Evolutionary conservation across 495 filamentous ascomycete species (phyloP), one percentile per base, ranked within the genome.

Genomic region (Penicillium fimorum): DNA sequence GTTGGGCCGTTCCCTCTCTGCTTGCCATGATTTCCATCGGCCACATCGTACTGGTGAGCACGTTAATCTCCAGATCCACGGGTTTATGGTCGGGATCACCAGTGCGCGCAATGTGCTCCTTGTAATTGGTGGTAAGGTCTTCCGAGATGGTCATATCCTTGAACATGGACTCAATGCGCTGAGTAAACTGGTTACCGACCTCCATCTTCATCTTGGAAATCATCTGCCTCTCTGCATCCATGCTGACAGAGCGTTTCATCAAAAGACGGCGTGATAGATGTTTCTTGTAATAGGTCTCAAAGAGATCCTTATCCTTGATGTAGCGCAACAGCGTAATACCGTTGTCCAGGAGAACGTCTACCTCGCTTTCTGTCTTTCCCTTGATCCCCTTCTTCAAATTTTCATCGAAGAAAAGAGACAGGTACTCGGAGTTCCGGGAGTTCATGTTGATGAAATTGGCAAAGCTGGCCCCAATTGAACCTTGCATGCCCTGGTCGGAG

Each of bases 201-300:
- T 96, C 92, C 60, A 92, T 80, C 76, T 96, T 96, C 90, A 99
- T 95, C 55, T 93, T 87, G 2, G 85, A 88, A 45, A 97, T 95
- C 87, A 99, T 96, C 59, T 93, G 87, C 65, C 92, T 89, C 73
- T 99, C 94, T 1, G 87, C 87, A 66, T 96, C 92, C 65, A 88
- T 88, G 63, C 89, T 95, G 54, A 91, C 82, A 1, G 91, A 90
- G 49, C 91, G 91, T 60, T 86, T 86, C 80, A 91, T 89, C 20
- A 99, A 75, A 40, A 99, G 73, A 13, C 95, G 83, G 51, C 87
- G 84, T 32, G 89, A 91, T 0, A 99, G 80, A 75, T 99, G 94
- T 68, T 96, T 97, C 76, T 97, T 97, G 76, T 97, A 97, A 72
- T 99, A 97, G 2, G 89, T 80, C 70, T 99, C 95, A 56, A 97